A percentile compares a stretch with the other conserved stretches of the same genome.
Evolutionary conservation across 257 asterid species (phyloP).

Genomic region (Nicotiana otophora): DNA sequence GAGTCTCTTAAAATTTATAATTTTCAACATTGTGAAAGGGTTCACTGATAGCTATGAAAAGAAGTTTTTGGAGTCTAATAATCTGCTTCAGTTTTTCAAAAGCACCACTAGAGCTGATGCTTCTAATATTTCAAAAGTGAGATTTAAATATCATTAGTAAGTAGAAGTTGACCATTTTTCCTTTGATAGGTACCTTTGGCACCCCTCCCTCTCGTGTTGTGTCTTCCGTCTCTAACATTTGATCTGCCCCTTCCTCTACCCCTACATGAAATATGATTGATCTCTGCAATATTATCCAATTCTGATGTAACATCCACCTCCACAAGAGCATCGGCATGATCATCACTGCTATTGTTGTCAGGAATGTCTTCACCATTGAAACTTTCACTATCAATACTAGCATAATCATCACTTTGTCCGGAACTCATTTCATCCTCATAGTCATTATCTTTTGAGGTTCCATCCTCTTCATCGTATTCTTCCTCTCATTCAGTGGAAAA

Average conservation of each 20-base stretch:
- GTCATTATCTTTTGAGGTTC: neutral
- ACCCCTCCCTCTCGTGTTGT: neutral
- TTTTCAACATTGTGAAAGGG: too few relatives aligned
- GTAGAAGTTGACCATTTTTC: neutral
- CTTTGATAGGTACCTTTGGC: neutral
- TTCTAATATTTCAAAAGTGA: too few relatives aligned
- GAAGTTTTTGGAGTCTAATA: neutral
- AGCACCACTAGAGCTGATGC: neutral
- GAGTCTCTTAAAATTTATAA: too few relatives aligned
- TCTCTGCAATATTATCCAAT: neutral
- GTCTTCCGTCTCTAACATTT: neutral
- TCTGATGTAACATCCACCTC: neutral
- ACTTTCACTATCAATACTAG: neutral
- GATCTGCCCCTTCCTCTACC: neutral
- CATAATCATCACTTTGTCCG: neutral
- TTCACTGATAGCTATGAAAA: neutral
- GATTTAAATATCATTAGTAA: too few relatives aligned
- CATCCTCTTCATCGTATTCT: neutral
- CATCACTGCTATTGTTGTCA: neutral
- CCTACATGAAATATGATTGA: neutral
- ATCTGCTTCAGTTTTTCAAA: neutral
- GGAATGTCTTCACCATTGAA: neutral
- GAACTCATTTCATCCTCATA: neutral
- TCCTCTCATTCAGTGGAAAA: neutral
- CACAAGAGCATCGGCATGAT: neutral